These are phyloP conservation scores for Cyclotella choctawhatcheeana DNA, from an alignment of 108 stramenopile species.

Conservation along the genomic window DNA sequence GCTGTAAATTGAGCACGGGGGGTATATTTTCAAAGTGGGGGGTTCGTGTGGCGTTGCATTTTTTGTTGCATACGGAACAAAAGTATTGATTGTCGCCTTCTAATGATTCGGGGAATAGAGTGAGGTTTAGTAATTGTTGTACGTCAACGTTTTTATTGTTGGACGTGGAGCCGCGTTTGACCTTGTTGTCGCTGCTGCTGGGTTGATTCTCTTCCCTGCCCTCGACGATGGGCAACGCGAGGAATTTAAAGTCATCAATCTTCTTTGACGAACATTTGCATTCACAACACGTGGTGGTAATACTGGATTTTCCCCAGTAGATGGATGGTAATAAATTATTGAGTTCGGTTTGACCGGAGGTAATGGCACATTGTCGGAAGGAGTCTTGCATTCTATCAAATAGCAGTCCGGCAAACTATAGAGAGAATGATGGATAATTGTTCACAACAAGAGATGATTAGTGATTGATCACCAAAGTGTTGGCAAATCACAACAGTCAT, in stretches of 20 bases:
- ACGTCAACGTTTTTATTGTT: constrained; percentile 72
- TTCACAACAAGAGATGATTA: background rate
- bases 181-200: background rate
- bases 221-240: constrained; percentile 72
- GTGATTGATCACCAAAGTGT: background rate
- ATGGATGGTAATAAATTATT: constrained; percentile 59
- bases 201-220: background rate
- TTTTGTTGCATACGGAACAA: constrained; percentile 66
- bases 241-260: constrained; percentile 73
- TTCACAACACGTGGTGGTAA: constrained; percentile 66
- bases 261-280: constrained; percentile 57
- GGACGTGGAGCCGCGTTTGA: constrained; percentile 8
- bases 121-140: constrained; percentile 71
- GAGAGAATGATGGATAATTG: too few relatives aligned
- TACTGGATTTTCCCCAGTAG: constrained; percentile 68
- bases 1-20: constrained; percentile 84
- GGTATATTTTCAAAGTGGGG: constrained; percentile 61
- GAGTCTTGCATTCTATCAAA: constrained; percentile 85
- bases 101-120: constrained; percentile 65
- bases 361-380: constrained; percentile 61
- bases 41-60: constrained; percentile 67
- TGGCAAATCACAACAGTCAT: background rate
- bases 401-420: constrained; percentile 79
- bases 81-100: constrained; percentile 86
- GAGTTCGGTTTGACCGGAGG: constrained; percentile 23